A percentile compares a stretch with the other conserved stretches of the same genome.
Conservation (phyloP, 495 filamentous ascomycete species). For the Annulohypoxylon nitens region DNA sequence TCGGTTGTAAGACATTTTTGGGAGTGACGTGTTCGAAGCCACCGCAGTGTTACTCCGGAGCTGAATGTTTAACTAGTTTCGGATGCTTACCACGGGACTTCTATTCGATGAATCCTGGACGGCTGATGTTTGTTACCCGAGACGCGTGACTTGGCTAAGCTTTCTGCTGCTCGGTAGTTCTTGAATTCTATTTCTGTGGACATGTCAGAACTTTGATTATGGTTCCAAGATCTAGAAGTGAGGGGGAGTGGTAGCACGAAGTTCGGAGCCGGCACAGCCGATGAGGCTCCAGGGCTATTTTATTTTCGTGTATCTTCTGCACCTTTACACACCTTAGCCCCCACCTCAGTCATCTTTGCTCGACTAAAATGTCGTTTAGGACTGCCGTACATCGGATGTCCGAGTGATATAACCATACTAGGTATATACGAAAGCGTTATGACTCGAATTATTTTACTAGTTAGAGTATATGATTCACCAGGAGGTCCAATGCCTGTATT, state of each 20-base stretch:
- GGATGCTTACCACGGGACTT: background rate
- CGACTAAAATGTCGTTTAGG: background rate
- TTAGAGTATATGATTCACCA: background rate
- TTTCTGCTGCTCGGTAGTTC: background rate
- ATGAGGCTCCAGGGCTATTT: background rate
- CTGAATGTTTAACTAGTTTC: background rate
- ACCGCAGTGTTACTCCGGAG: background rate
- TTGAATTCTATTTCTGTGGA: background rate
- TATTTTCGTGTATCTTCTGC: background rate
- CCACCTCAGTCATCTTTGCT: background rate
- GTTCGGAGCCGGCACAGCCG: background rate
- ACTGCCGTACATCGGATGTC: background rate
- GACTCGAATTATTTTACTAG: no score
- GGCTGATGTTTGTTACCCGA: background rate
- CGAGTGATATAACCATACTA: background rate
- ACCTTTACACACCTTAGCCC: background rate
- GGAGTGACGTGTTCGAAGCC: background rate
- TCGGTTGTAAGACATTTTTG: background rate
- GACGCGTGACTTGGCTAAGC: background rate
- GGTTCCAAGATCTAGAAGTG: background rate
- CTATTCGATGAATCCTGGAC: background rate
- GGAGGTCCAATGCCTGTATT: background rate
- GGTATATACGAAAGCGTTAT: no score
- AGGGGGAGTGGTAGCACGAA: background rate
- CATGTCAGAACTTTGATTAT: slow-evolving; percentile 2